phyloP scores from a whole-genome alignment of 768 basidiomycete genomes.

The Termitomyces eurrhizus region DNA sequence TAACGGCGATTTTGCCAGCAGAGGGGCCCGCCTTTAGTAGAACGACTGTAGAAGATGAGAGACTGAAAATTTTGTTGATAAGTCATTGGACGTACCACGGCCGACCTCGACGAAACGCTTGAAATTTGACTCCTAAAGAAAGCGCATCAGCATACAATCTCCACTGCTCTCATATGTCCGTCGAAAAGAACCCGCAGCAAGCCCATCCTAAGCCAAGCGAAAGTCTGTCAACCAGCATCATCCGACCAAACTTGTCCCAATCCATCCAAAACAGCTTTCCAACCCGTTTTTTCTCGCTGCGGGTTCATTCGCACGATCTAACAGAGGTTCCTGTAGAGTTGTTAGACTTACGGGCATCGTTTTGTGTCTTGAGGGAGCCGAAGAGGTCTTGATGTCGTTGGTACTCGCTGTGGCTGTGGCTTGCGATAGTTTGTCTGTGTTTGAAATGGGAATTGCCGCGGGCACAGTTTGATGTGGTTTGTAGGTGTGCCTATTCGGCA shows the following conservation, averaged over 20 bases:
- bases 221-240: constrained; percentile 11
- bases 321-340: constrained; percentile 9
- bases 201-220: constrained; percentile 1
- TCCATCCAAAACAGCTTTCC: constrained; percentile 21
- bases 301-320: constrained; percentile 14
- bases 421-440: constrained; percentile 19
- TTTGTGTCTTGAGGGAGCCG: constrained; percentile 28
- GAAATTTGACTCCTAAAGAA: constrained; percentile 76
- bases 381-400: constrained; percentile 22
- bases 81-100: constrained; percentile 54
- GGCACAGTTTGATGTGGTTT: neutral
- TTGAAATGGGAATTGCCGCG: constrained; percentile 17
- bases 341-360: constrained; percentile 28
- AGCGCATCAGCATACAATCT: constrained; percentile 12
- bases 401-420: constrained; percentile 17
- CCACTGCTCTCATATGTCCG: neutral
- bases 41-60: constrained; percentile 55
- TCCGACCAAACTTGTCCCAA: constrained; percentile 12
- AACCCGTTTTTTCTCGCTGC: constrained; percentile 10
- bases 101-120: constrained; percentile 98
- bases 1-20: constrained; percentile 88
- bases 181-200: constrained; percentile 8
- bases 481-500: too few species aligned
- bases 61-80: neutral
- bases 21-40: constrained; percentile 88